Percentiles rank a stretch among this genome's conserved stretches.
These are phyloP conservation scores for Trichoderma gracile DNA, from an alignment of 2,329 filamentous ascomycete species.

Conservation along the genomic window DNA sequence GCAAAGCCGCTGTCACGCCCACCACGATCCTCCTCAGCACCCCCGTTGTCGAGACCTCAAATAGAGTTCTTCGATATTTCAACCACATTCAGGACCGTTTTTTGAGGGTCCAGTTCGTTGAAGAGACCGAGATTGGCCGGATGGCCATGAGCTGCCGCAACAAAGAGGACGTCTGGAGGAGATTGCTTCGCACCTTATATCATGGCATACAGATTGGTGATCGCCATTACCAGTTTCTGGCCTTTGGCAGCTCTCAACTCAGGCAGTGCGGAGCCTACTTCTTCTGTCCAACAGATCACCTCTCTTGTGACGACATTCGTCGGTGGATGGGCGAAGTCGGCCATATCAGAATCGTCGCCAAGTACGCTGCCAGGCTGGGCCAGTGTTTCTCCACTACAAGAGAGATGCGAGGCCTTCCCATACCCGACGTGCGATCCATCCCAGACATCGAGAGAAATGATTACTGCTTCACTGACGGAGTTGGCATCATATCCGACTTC, in stretches of 20 bases:
- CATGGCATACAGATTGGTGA: conserved; percentile 83
- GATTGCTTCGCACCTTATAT: conserved; percentile 68
- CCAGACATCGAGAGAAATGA: conserved; percentile 69
- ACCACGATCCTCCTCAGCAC: conserved; percentile 77
- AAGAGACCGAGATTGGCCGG: conserved; percentile 67
- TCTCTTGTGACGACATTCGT: conserved; percentile 76
- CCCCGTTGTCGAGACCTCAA: conserved; percentile 81
- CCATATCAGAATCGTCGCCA: conserved; percentile 81
- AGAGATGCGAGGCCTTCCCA: conserved; percentile 64
- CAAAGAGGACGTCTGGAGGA: conserved; percentile 71
- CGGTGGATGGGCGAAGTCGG: conserved; percentile 83
- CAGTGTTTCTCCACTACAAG: conserved; percentile 96
- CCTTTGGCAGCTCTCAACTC: conserved; percentile 94
- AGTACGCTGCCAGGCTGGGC: conserved; percentile 83
- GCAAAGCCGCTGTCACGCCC: conserved; percentile 79
- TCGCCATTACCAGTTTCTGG: conserved; percentile 83
- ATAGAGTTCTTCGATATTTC: conserved; percentile 79
- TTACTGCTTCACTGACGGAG: conserved; percentile 83
- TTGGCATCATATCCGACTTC: conserved; percentile 85
- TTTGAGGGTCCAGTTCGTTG: conserved; percentile 83
- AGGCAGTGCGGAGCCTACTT: conserved; percentile 91
- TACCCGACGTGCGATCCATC: conserved; percentile 61
- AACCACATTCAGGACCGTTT: conserved; percentile 72
- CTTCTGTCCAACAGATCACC: conserved; percentile 69
- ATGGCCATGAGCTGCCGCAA: conserved; percentile 55